These are phyloP conservation scores for Porcisia deanei DNA, from an alignment of 208 protist genomes.

Conservation along the genomic window DNA sequence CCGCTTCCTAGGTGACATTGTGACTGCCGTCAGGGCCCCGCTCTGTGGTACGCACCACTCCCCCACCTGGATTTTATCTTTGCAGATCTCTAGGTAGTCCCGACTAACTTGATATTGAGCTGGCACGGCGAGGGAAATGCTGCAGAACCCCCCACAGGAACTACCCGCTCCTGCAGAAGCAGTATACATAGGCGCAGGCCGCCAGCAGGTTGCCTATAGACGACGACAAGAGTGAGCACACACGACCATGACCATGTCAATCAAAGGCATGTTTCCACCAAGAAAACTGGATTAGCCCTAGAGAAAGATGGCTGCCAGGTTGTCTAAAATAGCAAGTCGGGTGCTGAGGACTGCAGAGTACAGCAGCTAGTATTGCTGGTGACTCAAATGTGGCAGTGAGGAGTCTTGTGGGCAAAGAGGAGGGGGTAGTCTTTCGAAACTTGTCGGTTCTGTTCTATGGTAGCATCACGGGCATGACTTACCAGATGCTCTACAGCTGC, in stretches of 20 bases:
- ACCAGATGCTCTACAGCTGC: conserved; percentile 35
- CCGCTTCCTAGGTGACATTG: conserved; percentile 28
- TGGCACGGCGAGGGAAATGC: conserved; percentile 47
- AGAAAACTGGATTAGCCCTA: neutral
- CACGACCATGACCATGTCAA: neutral
- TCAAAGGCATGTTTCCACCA: neutral
- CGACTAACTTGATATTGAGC: conserved; percentile 40
- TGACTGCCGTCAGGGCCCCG: conserved; percentile 30
- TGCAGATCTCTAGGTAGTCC: conserved; percentile 27
- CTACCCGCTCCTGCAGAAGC: conserved; percentile 16
- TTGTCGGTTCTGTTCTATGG: conserved; percentile 32
- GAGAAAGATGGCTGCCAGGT: neutral
- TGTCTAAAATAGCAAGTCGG: conserved; percentile 7
- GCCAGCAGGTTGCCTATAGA: neutral
- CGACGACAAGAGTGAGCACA: neutral
- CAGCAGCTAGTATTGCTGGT: neutral
- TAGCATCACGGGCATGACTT: conserved; percentile 33
- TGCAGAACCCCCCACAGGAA: conserved; percentile 22
- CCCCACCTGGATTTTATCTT: conserved; percentile 35
- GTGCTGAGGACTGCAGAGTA: neutral
- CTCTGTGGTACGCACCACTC: conserved; percentile 33
- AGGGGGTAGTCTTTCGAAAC: conserved; percentile 32
- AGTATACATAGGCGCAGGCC: neutral
- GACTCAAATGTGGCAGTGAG: conserved; percentile 10
- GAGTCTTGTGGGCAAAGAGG: conserved; percentile 27